Evolutionary conservation across 2,329 filamentous ascomycete species (phyloP), one percentile per base, ranked within the genome.

Genomic region (Cercospora citrullina): DNA sequence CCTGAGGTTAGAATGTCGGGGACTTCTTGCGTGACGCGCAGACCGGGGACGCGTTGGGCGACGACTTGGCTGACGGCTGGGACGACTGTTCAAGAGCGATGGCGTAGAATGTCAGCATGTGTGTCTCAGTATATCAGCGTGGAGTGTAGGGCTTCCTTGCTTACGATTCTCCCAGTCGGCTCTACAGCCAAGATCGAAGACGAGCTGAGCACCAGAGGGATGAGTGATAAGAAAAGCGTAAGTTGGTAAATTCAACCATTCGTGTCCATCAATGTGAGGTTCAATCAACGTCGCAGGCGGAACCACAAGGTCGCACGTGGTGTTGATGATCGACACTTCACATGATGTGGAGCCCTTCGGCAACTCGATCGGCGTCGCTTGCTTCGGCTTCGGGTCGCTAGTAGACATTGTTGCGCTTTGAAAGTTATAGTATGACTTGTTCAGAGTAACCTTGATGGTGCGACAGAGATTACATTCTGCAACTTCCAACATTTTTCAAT

Each of bases 241-340:
- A 10, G 70, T 72, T 5, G 69, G 70, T 7, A 72, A 59, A 48
- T 72, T 72, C 39, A 72, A 59, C 65, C 65, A 71, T 33, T 69
- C 65, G 60, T 72, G 69, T 0, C 69, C 67, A 9, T 67, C 28
- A 18, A 72, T 72, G 18, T 66, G 73, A 97, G 91, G 90, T 89
- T 97, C 57, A 93, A 97, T 75, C 88, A 90, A 70, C 87, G 92
- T 74, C 93, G 94, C 63, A 10, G 70, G 70, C 61, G 63, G 67
- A 12, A 69, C 66, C 2, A 69, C 67, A 10, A 72, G 23, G 51
- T 72, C 64, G 61, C 69, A 69, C 18, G 70, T 72, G 23, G 61
- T 68, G 42, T 72, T 67, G 31, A 72, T 72, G 39, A 71, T 71
- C 5, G 67, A 69, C 16, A 72, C 66, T 45, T 69, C 60, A 48